These are phyloP conservation scores for Trametes sanguinea DNA, from an alignment of 768 basidiomycete genomes.

Conservation along the genomic window DNA sequence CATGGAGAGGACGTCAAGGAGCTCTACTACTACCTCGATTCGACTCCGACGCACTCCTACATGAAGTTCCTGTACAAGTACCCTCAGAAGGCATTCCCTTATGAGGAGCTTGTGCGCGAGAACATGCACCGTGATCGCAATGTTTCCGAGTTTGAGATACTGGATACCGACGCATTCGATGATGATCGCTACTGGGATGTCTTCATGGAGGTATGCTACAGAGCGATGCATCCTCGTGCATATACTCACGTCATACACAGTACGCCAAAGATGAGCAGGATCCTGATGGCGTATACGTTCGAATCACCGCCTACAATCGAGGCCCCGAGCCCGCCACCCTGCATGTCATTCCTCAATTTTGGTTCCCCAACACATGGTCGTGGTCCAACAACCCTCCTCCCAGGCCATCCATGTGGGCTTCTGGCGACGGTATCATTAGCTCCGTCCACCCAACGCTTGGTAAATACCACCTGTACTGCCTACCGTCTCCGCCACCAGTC, in stretches of 20 bases:
- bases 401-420: conserved; percentile 61
- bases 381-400: conserved; percentile 75
- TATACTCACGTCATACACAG: conserved; percentile 41
- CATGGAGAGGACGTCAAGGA: conserved; percentile 99
- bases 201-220: conserved; percentile 80
- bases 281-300: conserved; percentile 84
- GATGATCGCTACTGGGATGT: conserved; percentile 98
- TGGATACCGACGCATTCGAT: conserved; percentile 90
- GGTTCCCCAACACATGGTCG: conserved; percentile 99
- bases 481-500: conserved; percentile 91
- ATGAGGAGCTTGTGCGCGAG: conserved; percentile 90
- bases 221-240: conserved; percentile 3
- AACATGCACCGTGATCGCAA: conserved; percentile 80
- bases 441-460: conserved; percentile 76
- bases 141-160: conserved; percentile 88
- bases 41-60: conserved; percentile 98
- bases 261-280: conserved; percentile 97
- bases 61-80: conserved; percentile 99
- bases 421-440: conserved; percentile 60
- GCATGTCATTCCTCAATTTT: conserved; percentile 93
- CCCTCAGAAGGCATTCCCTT: conserved; percentile 89
- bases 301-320: conserved; percentile 95
- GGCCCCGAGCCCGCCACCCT: conserved; percentile 93
- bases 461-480: conserved; percentile 81
- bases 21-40: conserved; percentile 97